Evolutionary conservation across 192 early-diverging fungal genomes (phyloP).

Genomic region (Umbelopsis ramanniana): DNA sequence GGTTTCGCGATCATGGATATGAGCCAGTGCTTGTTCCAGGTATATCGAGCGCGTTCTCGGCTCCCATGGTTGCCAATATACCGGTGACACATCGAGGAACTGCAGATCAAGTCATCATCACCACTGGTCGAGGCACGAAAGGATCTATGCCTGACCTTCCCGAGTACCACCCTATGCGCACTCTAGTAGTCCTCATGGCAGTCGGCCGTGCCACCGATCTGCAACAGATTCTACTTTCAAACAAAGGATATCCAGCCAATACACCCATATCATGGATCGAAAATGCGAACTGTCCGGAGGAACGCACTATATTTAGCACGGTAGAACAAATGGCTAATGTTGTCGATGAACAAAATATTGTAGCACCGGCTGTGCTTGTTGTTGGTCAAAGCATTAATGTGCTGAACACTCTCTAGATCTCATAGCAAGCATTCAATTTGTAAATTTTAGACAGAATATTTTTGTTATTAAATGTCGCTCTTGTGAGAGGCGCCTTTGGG

Average conservation of each 20-base stretch:
- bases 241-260: constrained; percentile 63
- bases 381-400: constrained; percentile 69
- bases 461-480: too few species aligned
- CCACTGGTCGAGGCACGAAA: constrained; percentile 78
- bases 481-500: too few species aligned
- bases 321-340: constrained; percentile 64
- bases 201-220: constrained; percentile 73
- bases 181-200: constrained; percentile 86
- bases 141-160: constrained; percentile 82
- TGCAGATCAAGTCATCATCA: constrained; percentile 83
- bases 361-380: constrained; percentile 80
- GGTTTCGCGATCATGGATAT: constrained; percentile 72
- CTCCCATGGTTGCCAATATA: constrained; percentile 71
- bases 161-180: constrained; percentile 63
- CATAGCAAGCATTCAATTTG: background rate
- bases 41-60: constrained; percentile 77
- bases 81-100: constrained; percentile 90
- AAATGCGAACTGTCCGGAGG: constrained; percentile 75
- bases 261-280: constrained; percentile 83
- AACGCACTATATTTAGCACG: constrained; percentile 72
- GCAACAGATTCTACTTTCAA: constrained; percentile 56
- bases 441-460: background rate
- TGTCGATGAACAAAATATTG: constrained; percentile 66
- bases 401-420: constrained; percentile 20
- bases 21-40: constrained; percentile 77